These are phyloP conservation scores for Metschnikowia koreensis DNA, from an alignment of 805 yeast genomes.

Conservation along the genomic window DNA sequence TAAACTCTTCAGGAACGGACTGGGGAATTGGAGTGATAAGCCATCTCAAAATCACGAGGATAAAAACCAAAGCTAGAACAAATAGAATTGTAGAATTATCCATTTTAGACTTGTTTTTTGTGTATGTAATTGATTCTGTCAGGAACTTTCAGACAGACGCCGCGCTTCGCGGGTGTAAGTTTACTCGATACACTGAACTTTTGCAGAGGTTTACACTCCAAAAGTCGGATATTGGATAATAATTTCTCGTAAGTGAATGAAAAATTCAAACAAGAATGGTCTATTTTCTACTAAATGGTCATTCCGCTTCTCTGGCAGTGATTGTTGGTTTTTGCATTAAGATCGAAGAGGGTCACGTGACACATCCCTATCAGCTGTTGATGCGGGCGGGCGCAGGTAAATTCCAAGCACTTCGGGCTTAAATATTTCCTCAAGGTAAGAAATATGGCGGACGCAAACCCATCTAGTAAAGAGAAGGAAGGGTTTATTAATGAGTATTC, in stretches of 20 bases:
- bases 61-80: conserved; percentile 46
- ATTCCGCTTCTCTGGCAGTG: too few relatives aligned
- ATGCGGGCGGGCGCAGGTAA: neutral
- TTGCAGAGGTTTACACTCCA: too few relatives aligned
- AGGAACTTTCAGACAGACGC: too few relatives aligned
- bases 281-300: too few relatives aligned
- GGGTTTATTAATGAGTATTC: neutral
- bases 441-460: neutral
- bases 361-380: neutral
- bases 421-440: neutral
- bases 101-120: conserved; percentile 27
- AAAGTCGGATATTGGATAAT: too few relatives aligned
- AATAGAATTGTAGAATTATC: conserved; percentile 56
- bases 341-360: neutral
- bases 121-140: neutral
- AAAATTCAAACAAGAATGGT: too few relatives aligned
- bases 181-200: too few relatives aligned
- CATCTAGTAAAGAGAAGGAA: neutral
- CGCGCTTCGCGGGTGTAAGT: too few relatives aligned
- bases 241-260: too few relatives aligned
- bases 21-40: conserved; percentile 58
- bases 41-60: conserved; percentile 65
- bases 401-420: neutral
- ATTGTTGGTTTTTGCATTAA: too few relatives aligned
- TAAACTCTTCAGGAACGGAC: conserved; percentile 20